These are phyloP conservation scores for Sordariomycetes sp. DNA, from an alignment of 2,329 filamentous ascomycete genomes.

Conservation along the genomic window DNA sequence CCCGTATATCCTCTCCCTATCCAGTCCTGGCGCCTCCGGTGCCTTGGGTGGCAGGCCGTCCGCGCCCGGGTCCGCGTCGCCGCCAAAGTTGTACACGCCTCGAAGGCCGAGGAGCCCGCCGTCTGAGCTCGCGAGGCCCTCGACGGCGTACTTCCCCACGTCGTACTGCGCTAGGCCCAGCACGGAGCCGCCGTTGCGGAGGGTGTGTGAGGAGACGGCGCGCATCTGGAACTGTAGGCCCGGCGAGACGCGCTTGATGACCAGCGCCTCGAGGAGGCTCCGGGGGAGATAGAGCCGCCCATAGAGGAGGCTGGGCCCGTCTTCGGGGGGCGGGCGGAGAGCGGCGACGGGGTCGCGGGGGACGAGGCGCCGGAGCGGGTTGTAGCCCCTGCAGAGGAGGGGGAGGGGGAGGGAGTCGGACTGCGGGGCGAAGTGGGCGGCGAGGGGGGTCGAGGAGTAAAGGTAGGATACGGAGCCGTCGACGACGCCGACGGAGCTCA, in stretches of 20 bases:
- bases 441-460: conserved; percentile 75
- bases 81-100: conserved; percentile 89
- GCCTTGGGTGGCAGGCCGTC: conserved; percentile 4
- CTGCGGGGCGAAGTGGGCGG: conserved; percentile 47
- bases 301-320: conserved; percentile 50
- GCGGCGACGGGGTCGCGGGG: conserved; percentile 12
- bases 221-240: conserved; percentile 70
- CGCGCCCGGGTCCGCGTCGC: conserved; percentile 33
- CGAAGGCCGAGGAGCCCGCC: conserved; percentile 78
- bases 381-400: conserved; percentile 69
- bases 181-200: conserved; percentile 65
- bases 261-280: conserved; percentile 75
- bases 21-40: conserved; percentile 9
- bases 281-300: conserved; percentile 71
- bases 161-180: conserved; percentile 69
- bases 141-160: conserved; percentile 72
- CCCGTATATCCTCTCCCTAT: conserved; percentile 55
- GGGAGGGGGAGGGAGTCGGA: conserved; percentile 67
- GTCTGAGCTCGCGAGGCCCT: conserved; percentile 86
- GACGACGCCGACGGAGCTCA: conserved; percentile 80
- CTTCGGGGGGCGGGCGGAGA: conserved; percentile 10
- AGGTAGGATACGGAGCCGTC: conserved; percentile 97
- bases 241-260: conserved; percentile 65
- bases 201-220: conserved; percentile 56
- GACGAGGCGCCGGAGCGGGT: conserved; percentile 55